Base-by-base conservation (phyloP, 768 basidiomycete genomes). In the Auriscalpium microsporum region DNA sequence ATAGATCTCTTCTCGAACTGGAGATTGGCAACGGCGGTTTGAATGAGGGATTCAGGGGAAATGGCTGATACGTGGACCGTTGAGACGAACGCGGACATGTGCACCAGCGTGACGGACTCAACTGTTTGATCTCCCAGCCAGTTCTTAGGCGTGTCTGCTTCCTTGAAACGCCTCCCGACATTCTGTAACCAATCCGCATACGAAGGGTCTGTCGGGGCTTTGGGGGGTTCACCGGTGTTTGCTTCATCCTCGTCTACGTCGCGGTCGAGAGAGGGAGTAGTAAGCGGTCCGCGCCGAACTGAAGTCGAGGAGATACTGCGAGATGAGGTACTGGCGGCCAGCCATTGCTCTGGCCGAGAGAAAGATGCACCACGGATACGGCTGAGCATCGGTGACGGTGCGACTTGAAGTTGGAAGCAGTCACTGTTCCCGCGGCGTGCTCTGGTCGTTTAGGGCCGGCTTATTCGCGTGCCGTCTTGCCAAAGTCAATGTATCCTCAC, bases 21-120 rank as follows among this genome's bases (percentile, higher is more conserved):
- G 90, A 86, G 48, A 90, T 71, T 6, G 92, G 91, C 7, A 81
- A 69, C 10, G 87, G 87, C 6, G 93, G 92, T 61, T 78, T 80
- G 71, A 94, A 95, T 1, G 86, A 82, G 6, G 82, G 82, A 64
- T 95, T 94, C 70, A 89, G 73, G 11, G 90, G 89, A 67, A 94
- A 94, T 0, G 90, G 91, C 90, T 94, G 55, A 53, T 11, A 47
- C 21, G 53, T 10, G n/a, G 36, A 19, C 21, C 50, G 58, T 34
- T 60, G 56, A 53, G 53, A 16, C 17, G 56, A 48, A 59, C 49
- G 54, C 40, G 50, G 33, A 59, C 34, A 48, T 55, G 46, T 35
- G 55, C 54, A 19, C 23, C 46, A 11, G 28, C 35, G 13, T 3
- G 66, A 67, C 60, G 63, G 64, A 75, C 77, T 73, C 70, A 65